Percentiles rank a stretch among this genome's conserved stretches.
Conservation (phyloP, 1,284 basidiomycete species). For the Lentinula novae-zelandiae region DNA sequence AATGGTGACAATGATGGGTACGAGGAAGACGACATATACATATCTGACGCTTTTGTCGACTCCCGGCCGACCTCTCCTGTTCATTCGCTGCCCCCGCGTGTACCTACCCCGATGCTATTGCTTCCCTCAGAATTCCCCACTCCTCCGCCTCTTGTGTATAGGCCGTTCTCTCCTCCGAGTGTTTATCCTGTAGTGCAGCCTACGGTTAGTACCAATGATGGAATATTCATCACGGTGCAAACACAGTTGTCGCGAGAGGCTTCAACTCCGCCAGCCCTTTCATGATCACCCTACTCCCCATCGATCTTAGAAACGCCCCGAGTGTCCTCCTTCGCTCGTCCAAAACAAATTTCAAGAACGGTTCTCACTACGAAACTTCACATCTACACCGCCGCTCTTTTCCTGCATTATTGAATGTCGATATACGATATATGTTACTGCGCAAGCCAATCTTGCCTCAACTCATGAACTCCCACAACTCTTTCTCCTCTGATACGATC, state of each 20-base stretch:
- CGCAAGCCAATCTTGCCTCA: no score
- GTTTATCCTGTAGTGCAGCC: neutral
- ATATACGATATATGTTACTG: no score
- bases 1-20: neutral
- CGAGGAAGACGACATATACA: neutral
- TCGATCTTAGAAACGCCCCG: no score
- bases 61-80: neutral
- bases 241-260: neutral
- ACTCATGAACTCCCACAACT: no score
- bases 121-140: neutral
- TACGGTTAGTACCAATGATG: neutral
- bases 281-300: no score
- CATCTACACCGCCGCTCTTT: no score
- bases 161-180: conserved; percentile 1
- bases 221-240: neutral
- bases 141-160: neutral
- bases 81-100: neutral
- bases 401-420: no score
- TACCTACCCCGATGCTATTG: neutral
- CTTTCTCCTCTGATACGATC: no score
- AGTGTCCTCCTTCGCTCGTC: no score
- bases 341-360: no score
- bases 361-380: no score
- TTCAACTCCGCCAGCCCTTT: no score
- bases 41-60: conserved; percentile 2